Evolutionary conservation across 2,329 filamentous ascomycete genomes (phyloP).

Genomic region (Cadophora sp.): DNA sequence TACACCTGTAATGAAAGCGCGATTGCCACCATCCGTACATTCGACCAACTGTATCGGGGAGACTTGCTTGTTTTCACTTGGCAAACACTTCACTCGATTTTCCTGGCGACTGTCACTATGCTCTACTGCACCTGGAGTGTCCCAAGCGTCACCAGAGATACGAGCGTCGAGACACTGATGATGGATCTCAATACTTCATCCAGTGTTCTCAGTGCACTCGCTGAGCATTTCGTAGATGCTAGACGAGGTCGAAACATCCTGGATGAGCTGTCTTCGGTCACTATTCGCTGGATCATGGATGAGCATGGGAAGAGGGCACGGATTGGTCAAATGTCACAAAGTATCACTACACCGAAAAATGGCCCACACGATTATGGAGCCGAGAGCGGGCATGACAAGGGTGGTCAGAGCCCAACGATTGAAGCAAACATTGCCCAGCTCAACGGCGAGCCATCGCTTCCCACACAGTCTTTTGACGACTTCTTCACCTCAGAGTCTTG

Average conservation of each 20-base stretch:
- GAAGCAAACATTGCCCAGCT: neutral
- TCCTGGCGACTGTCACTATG: constrained; percentile 56
- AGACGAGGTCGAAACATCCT: constrained; percentile 21
- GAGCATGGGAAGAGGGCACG: neutral
- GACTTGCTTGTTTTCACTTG: constrained; percentile 55
- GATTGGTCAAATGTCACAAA: neutral
- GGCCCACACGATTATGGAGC: neutral
- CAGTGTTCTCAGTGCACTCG: constrained; percentile 18
- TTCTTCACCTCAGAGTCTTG: constrained; percentile 21
- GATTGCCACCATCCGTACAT: constrained; percentile 48
- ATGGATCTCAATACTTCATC: constrained; percentile 19
- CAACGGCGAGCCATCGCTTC: neutral
- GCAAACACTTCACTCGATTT: constrained; percentile 55
- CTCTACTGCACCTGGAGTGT: constrained; percentile 58
- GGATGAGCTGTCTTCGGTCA: constrained; percentile 22
- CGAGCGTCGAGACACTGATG: constrained; percentile 19
- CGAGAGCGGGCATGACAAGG: neutral
- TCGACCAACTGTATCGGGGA: constrained; percentile 52
- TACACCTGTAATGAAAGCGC: constrained; percentile 53
- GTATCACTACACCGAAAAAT: neutral
- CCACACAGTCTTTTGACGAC: constrained; percentile 14
- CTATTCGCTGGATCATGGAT: constrained; percentile 21
- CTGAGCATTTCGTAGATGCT: constrained; percentile 23
- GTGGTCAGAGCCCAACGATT: neutral
- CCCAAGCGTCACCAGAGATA: constrained; percentile 35